These are phyloP conservation scores for Teratosphaeria pseudoeucalypti DNA, from an alignment of 2,329 filamentous ascomycete species.

Conservation along the genomic window DNA sequence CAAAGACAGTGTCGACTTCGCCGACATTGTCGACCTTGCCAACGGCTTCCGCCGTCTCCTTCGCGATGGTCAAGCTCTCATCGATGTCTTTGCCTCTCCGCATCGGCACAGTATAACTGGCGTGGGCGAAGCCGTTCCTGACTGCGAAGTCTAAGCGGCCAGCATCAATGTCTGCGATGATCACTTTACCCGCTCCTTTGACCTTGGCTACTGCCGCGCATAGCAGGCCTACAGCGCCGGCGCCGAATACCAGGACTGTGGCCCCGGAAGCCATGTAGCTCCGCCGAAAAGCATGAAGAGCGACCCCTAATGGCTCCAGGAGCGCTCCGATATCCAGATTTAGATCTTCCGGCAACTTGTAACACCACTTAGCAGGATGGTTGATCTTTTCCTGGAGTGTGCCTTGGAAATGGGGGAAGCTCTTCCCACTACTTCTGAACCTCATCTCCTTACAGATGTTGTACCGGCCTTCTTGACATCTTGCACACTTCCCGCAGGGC, in stretches of 20 bases:
- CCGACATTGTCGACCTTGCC: constrained; percentile 31
- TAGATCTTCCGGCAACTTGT: constrained; percentile 44
- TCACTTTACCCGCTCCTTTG: constrained; percentile 43
- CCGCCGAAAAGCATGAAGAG: constrained; percentile 48
- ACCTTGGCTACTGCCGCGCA: constrained; percentile 48
- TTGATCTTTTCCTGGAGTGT: constrained; percentile 53
- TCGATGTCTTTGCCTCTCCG: constrained; percentile 41
- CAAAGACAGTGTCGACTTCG: constrained; percentile 61
- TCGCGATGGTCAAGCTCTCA: constrained; percentile 41
- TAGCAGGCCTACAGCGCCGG: constrained; percentile 50
- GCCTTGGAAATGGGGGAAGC: constrained; percentile 53
- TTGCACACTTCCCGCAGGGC: constrained; percentile 58
- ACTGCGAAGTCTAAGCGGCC: constrained; percentile 47
- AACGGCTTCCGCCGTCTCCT: constrained; percentile 38
- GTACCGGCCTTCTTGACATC: constrained; percentile 48
- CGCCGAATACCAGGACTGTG: constrained; percentile 49
- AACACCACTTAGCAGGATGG: constrained; percentile 50
- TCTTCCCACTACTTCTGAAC: constrained; percentile 50
- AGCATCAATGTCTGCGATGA: constrained; percentile 52
- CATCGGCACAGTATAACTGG: constrained; percentile 36
- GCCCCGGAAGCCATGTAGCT: constrained; percentile 35
- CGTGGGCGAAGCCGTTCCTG: constrained; percentile 38
- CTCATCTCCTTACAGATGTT: constrained; percentile 52
- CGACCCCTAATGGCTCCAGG: constrained; percentile 51
- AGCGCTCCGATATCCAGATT: constrained; percentile 48